phyloP scores from a whole-genome alignment of 768 basidiomycete genomes.

The Saitozyma podzolica region DNA sequence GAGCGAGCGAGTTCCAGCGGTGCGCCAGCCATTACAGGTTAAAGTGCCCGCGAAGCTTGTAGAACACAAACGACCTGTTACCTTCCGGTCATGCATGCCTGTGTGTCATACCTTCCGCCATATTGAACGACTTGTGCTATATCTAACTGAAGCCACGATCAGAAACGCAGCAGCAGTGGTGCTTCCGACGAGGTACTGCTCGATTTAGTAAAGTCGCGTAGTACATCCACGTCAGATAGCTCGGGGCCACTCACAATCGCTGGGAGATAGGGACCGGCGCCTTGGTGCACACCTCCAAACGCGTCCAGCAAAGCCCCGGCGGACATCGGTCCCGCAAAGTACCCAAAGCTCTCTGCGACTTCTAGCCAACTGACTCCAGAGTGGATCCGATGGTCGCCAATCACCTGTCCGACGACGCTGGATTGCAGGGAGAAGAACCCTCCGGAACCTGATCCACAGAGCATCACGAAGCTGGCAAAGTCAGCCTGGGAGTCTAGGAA shows the following conservation, averaged over 20 bases:
- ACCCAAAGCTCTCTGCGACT: slow-evolving; percentile 17
- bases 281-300: slow-evolving; percentile 19
- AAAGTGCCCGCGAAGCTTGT: too few species aligned
- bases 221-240: neutral
- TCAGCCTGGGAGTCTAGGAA: neutral
- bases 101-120: too few species aligned
- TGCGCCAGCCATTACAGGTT: too few species aligned
- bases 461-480: slow-evolving; percentile 1
- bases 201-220: too few species aligned
- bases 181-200: too few species aligned
- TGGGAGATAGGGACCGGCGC: slow-evolving; percentile 20
- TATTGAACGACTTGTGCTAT: too few species aligned
- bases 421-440: slow-evolving; percentile 28
- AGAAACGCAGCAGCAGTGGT: too few species aligned
- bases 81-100: too few species aligned
- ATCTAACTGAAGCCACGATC: too few species aligned
- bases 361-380: slow-evolving; percentile 19
- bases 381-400: slow-evolving; percentile 20
- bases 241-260: slow-evolving; percentile 19
- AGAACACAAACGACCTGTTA: too few species aligned
- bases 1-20: too few species aligned
- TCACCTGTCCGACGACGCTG: slow-evolving; percentile 20
- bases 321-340: slow-evolving; percentile 25
- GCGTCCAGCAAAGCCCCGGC: slow-evolving; percentile 26
- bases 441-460: slow-evolving; percentile 22